Evolutionary conservation across 805 yeast genomes (phyloP).

Genomic region (Schwanniomyces occidentalis): DNA sequence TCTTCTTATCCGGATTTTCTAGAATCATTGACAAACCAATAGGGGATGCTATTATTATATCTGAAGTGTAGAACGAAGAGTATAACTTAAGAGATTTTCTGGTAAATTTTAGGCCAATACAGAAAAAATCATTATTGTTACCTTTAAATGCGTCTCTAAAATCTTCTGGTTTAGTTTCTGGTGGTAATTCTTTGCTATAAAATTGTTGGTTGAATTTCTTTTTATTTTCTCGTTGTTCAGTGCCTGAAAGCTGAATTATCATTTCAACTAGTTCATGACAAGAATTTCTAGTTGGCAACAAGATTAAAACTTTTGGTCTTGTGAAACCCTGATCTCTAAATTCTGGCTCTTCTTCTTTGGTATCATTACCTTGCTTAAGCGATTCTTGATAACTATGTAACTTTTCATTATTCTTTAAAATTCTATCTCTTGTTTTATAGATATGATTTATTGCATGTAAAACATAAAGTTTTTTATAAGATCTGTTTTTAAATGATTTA

Average conservation of each 20-base stretch:
- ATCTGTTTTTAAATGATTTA: constrained; percentile 47
- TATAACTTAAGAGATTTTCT: constrained; percentile 83
- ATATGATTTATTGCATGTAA: constrained; percentile 82
- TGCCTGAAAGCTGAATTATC: constrained; percentile 61
- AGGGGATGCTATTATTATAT: constrained; percentile 88
- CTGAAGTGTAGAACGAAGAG: constrained; percentile 81
- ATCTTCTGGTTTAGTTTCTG: constrained; percentile 73
- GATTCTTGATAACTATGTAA: constrained; percentile 44
- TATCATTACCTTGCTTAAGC: constrained; percentile 33
- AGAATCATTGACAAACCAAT: constrained; percentile 76
- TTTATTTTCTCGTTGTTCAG: constrained; percentile 77
- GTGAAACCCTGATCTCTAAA: constrained; percentile 93
- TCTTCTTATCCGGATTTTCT: constrained; percentile 56
- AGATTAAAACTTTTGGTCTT: constrained; percentile 80
- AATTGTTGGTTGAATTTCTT: constrained; percentile 75
- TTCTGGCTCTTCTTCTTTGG: constrained; percentile 50
- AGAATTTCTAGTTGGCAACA: constrained; percentile 81
- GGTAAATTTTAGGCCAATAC: constrained; percentile 87
- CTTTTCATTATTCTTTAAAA: constrained; percentile 72
- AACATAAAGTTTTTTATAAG: constrained; percentile 61
- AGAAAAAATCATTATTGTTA: constrained; percentile 87
- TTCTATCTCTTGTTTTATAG: constrained; percentile 81
- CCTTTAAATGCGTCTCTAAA: constrained; percentile 81
- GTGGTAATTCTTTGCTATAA: constrained; percentile 48
- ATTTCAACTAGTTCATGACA: constrained; percentile 69